These are phyloP conservation scores for Fusarium proliferatum DNA, from an alignment of 2,329 filamentous ascomycete genomes.

Conservation along the genomic window DNA sequence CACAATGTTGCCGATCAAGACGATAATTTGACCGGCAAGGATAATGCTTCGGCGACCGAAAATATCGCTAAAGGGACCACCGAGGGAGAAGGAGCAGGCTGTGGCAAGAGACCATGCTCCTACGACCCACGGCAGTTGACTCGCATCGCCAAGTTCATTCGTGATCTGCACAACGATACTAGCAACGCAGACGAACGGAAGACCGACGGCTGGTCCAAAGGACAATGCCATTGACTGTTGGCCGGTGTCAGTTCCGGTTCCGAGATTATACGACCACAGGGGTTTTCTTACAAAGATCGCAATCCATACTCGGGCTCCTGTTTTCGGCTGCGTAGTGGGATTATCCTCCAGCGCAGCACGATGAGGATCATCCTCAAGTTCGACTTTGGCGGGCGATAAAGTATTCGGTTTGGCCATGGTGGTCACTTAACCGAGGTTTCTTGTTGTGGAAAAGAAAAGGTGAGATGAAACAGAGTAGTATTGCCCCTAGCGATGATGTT, in stretches of 20 bases:
- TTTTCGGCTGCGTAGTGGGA: not conserved
- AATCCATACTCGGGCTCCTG: not conserved
- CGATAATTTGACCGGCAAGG: constrained; percentile 2
- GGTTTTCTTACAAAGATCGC: constrained; percentile 4
- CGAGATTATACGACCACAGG: not conserved
- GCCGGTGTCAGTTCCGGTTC: not conserved
- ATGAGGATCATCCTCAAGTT: constrained; percentile 23
- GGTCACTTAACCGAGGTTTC: not conserved
- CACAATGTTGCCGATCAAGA: constrained; percentile 15
- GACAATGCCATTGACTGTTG: constrained; percentile 16
- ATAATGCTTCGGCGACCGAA: constrained; percentile 13
- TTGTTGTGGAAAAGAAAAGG: too few relatives aligned
- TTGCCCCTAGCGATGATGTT: not conserved
- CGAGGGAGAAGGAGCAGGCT: constrained; percentile 19
- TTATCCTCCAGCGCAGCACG: constrained; percentile 21
- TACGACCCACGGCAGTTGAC: constrained; percentile 10
- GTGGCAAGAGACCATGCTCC: constrained; percentile 17
- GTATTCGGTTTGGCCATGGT: not conserved
- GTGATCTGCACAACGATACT: constrained; percentile 16
- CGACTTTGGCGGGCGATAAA: not conserved
- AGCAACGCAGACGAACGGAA: not conserved
- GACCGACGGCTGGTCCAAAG: constrained; percentile 8
- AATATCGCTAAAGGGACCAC: constrained; percentile 13
- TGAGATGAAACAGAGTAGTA: not conserved
- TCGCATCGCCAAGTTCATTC: not conserved